These are phyloP conservation scores for Jaminaea rosea DNA, from an alignment of 1,284 basidiomycete genomes.

Conservation along the genomic window DNA sequence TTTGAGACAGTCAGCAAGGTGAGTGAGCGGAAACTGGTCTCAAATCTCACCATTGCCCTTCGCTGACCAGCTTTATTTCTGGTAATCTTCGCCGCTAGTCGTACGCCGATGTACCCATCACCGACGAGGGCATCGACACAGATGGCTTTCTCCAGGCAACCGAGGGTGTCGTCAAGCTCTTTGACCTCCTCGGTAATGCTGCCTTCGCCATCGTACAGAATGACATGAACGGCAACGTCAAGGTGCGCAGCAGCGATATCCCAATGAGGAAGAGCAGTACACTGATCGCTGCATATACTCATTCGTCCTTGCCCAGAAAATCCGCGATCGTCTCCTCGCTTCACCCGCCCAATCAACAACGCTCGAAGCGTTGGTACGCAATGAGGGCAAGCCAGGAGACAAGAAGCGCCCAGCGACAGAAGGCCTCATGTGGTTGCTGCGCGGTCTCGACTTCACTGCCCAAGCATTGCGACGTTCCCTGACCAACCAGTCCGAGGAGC, in stretches of 20 bases:
- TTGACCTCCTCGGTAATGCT: slow-evolving; percentile 83
- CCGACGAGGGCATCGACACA: slow-evolving; percentile 79
- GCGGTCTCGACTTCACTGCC: slow-evolving; percentile 84
- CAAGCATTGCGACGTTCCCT: slow-evolving; percentile 68
- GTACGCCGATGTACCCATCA: slow-evolving; percentile 66
- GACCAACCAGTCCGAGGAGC: slow-evolving; percentile 61
- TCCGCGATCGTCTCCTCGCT: slow-evolving; percentile 67
- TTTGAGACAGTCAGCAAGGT: slow-evolving; percentile 73
- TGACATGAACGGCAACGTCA: slow-evolving; percentile 88
- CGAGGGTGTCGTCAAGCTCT: slow-evolving; percentile 78
- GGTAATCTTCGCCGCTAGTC: slow-evolving; percentile 22
- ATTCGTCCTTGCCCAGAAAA: slow-evolving; percentile 40
- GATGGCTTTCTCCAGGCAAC: slow-evolving; percentile 78
- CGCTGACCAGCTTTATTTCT: neutral
- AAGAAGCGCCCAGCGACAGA: slow-evolving; percentile 82
- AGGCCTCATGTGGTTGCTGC: slow-evolving; percentile 82
- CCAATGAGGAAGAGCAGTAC: neutral
- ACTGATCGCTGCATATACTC: neutral
- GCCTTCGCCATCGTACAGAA: slow-evolving; percentile 77
- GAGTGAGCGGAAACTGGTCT: slow-evolving; percentile 18
- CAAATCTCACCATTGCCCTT: neutral
- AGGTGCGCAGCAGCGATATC: slow-evolving; percentile 27
- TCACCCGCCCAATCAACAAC: slow-evolving; percentile 62
- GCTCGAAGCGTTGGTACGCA: slow-evolving; percentile 72
- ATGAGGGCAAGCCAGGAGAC: slow-evolving; percentile 64